Evolutionary conservation across 345 rosid species (phyloP), one percentile per base, ranked within the genome.

Genomic region (Boechera divaricarpa): DNA sequence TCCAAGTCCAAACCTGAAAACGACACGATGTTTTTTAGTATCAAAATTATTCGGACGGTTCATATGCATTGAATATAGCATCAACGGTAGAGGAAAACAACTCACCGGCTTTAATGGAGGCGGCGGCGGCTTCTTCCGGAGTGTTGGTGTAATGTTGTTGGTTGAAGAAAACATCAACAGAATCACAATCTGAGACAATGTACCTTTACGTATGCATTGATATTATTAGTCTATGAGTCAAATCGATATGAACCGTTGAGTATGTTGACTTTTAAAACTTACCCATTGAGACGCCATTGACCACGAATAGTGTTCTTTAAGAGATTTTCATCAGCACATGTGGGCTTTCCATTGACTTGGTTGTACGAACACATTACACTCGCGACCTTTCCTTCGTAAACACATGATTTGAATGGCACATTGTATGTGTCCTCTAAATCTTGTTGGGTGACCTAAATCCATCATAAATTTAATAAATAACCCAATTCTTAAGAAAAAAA

Each of bases 361-460:
- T 95, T 92, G 79, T 95, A 95, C 26, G 99, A 95, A 74, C 99
- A 95, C 99, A 95, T 95, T 1, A 95, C 97, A 80, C 99, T 92
- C 0, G 98, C 97, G 6, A 92, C 99, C 7, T 80, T 86, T 31
- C 99, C 99, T 49, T 92, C 96, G 78, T 78, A 74, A 31, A 95
- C 99, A 61, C 99, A 95, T 0, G 88, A 81, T 81, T 83, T 90
- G 81, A 95, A 95, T 42, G 99, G 98, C 57, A 90, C 97, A 44
- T 89, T 45, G 58, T 86, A 95, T 3, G 99, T 95, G 79, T 95
- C 99, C 54, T 80, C 97, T 79, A 95, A 76, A 63, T 95, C 99
- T 79, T 92, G 99, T 85, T 84, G 87, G 72, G 92, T 92, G 2
- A 95, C 98, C 98, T 94, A 36, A 68, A 75, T 24, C 32, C 47